Evolutionary conservation across 495 filamentous ascomycete species (phyloP).

Genomic region (Penicillium macrosclerotiorum): DNA sequence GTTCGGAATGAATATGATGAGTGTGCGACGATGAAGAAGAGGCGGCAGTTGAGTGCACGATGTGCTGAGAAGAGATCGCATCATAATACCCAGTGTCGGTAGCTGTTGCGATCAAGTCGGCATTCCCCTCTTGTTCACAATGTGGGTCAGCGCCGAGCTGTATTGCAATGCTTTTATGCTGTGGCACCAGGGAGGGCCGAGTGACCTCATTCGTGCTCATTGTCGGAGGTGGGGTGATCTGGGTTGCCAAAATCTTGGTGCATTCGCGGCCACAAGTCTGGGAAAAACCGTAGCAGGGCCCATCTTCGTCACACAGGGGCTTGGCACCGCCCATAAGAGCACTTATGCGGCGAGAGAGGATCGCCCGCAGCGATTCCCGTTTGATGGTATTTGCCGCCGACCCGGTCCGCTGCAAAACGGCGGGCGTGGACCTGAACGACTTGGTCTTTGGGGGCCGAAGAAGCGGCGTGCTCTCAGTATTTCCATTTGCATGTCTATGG

Average conservation of each 20-base stretch:
- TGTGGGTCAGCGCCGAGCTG: conserved; percentile 7
- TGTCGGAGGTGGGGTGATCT: conserved; percentile 8
- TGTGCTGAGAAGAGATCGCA: conserved; percentile 11
- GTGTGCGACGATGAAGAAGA: conserved; percentile 16
- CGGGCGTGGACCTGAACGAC: conserved; percentile 26
- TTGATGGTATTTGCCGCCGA: conserved; percentile 3
- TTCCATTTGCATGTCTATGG: conserved; percentile 17
- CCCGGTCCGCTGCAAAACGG: conserved; percentile 16
- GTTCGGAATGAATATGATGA: conserved; percentile 4
- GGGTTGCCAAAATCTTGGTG: conserved; percentile 33
- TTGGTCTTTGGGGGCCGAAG: conserved; percentile 11
- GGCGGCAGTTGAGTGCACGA: conserved; percentile 1
- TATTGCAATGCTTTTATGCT: conserved; percentile 15
- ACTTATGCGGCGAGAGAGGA: conserved; percentile 50
- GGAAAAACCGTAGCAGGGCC: conserved; percentile 79
- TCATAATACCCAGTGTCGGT: conserved; percentile 17
- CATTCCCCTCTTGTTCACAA: background rate
- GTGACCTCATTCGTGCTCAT: conserved; percentile 6
- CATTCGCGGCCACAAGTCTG: conserved; percentile 85
- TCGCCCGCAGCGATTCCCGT: conserved; percentile 39
- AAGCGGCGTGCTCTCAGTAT: conserved; percentile 49
- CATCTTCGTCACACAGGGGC: conserved; percentile 65
- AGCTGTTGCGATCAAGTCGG: conserved; percentile 1
- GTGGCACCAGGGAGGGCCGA: conserved; percentile 5
- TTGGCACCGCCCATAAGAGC: conserved; percentile 68